Evolutionary conservation across 352 stramenopile species (phyloP), one percentile per base, ranked within the genome.

Genomic region (Phytophthora cactorum): DNA sequence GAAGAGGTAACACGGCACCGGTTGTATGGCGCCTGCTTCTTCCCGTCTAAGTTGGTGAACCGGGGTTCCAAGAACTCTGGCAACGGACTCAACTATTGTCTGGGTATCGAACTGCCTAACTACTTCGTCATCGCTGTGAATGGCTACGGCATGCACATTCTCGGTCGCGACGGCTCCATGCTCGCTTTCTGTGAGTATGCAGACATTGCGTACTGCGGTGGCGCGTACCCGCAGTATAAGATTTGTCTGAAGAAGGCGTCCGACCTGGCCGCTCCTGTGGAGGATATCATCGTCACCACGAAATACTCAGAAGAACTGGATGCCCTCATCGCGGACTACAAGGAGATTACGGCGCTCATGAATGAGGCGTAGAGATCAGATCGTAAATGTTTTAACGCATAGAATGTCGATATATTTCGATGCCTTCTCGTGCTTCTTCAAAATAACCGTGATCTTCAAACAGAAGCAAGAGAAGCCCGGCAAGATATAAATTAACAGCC

Each of bases 41-140:
- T 98, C 76, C 80, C 80, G 5, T 93, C 79, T 47, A 91, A 90
- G 66, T 41, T 91, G 45, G 63, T 89, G 15, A 81, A 81, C 34
- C 67, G 71, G n/a, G 63, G 58, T 29, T 59, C 49, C 12, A 77
- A 78, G 45, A 68, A 66, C 9, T 59, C 51, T 51, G 57, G 60
- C n/a, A 75, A 69, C 14, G 66, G 70, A 51, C 38, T 70, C 0
- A 75, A 70, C 55, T 62, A 62, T 38, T 78, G 66, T 45, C 34
- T 78, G 29, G 82, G 81, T 12, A 75, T 88, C 15, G 86, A 94
- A 50, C 58, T 97, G 11, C 90, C 92, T 1, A 88, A 84, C 54
- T 89, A 97, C 54, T 89, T 97, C 32, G 82, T 97, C 28, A 68
- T 98, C 5, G 91, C 81, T 11, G 91, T 97, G 60, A 97, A 98